These are phyloP conservation scores for Plenodomus lindquistii DNA, from an alignment of 2,329 filamentous ascomycete genomes.

Conservation along the genomic window DNA sequence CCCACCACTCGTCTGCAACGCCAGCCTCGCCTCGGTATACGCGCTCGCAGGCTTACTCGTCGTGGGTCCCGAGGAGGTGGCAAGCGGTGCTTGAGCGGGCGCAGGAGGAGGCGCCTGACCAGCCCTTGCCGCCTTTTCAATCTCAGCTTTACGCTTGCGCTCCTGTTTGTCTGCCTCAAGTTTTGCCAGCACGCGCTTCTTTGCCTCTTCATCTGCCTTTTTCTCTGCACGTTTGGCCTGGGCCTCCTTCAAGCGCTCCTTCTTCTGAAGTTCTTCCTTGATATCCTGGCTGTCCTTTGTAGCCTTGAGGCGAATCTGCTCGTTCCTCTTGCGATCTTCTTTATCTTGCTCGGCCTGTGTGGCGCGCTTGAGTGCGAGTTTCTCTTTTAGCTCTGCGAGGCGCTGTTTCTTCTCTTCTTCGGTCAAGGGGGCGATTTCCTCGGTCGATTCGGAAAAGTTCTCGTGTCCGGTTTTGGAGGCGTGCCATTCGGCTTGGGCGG, in stretches of 20 bases:
- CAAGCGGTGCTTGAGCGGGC: constrained; percentile 52
- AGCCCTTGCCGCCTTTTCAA: constrained; percentile 82
- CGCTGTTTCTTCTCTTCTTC: constrained; percentile 87
- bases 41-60: constrained; percentile 67
- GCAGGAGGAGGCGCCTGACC: constrained; percentile 63
- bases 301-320: constrained; percentile 81
- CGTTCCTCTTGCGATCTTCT: constrained; percentile 81
- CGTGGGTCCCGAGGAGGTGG: constrained; percentile 53
- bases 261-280: constrained; percentile 85
- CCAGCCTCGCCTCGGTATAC: constrained; percentile 79
- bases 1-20: constrained; percentile 75
- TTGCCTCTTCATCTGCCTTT: constrained; percentile 79
- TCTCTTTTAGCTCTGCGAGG: constrained; percentile 73
- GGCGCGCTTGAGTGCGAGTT: constrained; percentile 73
- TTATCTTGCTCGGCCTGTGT: constrained; percentile 73
- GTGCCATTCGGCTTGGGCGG: constrained; percentile 84
- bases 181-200: constrained; percentile 86
- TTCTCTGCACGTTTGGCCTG: constrained; percentile 87
- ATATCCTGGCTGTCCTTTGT: constrained; percentile 86
- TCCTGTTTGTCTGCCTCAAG: constrained; percentile 95
- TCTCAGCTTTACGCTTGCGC: constrained; percentile 80
- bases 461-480: constrained; percentile 87
- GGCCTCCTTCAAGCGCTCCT: constrained; percentile 91
- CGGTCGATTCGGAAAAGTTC: constrained; percentile 90
- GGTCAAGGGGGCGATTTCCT: constrained; percentile 87